phyloP scores from a whole-genome alignment of 2,329 filamentous ascomycete genomes.

The Xenosphaeropsis pyriputrescens region DNA sequence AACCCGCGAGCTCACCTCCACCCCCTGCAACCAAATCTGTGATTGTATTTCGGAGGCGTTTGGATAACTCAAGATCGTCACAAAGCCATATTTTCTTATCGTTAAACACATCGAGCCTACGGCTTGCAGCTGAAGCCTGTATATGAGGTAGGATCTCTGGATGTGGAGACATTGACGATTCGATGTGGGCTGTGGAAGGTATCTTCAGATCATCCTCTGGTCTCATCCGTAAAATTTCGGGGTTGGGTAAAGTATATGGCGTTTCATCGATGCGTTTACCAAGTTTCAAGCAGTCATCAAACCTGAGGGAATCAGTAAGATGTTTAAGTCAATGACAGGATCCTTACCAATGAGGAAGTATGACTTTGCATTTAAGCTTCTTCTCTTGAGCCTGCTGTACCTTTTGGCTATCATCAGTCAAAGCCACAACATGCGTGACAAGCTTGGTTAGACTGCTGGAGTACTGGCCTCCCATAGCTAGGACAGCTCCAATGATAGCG shows the following conservation, averaged over 20 bases:
- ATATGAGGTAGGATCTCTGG: slow-evolving; percentile 24
- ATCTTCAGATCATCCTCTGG: slow-evolving; percentile 40
- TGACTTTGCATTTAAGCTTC: slow-evolving; percentile 60
- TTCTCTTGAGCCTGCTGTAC: slow-evolving; percentile 48
- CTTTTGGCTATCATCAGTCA: slow-evolving; percentile 62
- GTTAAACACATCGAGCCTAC: slow-evolving; percentile 59
- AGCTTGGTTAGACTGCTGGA: slow-evolving; percentile 54
- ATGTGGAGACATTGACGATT: slow-evolving; percentile 47
- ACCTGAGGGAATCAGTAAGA: slow-evolving; percentile 36
- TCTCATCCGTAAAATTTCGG: slow-evolving; percentile 57
- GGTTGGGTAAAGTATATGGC: slow-evolving; percentile 75
- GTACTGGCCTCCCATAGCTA: slow-evolving; percentile 80
- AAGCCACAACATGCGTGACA: slow-evolving; percentile 80
- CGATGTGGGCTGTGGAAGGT: slow-evolving; percentile 42
- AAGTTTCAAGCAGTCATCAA: slow-evolving; percentile 90
- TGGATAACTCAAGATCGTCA: slow-evolving; percentile 55
- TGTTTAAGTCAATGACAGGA: not conserved
- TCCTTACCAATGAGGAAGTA: slow-evolving; percentile 78
- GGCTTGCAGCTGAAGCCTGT: slow-evolving; percentile 27
- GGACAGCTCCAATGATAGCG: slow-evolving; percentile 75
- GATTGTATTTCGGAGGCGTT: slow-evolving; percentile 52
- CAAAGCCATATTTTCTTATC: slow-evolving; percentile 67
- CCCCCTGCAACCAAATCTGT: slow-evolving; percentile 55
- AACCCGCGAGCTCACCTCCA: slow-evolving; percentile 52
- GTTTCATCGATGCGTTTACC: slow-evolving; percentile 80